Conservation (phyloP, 1,139 yeast genomes). For the Pneumocystis murina region DNA sequence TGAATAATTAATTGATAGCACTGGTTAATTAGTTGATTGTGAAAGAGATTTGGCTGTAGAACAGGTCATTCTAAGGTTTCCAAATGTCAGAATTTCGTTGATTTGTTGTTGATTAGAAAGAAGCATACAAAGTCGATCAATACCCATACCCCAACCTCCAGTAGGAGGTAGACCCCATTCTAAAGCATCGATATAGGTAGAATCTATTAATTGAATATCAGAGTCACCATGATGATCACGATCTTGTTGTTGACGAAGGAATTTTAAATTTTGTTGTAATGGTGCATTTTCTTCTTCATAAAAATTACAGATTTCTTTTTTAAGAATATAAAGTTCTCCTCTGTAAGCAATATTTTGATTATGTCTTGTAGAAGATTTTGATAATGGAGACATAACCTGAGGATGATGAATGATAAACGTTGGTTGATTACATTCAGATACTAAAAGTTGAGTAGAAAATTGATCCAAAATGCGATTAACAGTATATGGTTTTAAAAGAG, state of each 20-base stretch:
- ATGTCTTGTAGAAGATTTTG: constrained; percentile 40
- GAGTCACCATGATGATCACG: constrained; percentile 61
- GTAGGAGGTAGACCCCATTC: constrained; percentile 95
- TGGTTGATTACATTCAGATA: constrained; percentile 45
- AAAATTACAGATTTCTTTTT: constrained; percentile 78
- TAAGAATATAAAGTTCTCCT: constrained; percentile 70
- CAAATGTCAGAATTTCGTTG: constrained; percentile 70
- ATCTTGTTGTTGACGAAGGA: constrained; percentile 97
- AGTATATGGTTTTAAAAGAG: constrained; percentile 15
- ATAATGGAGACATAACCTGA: constrained; percentile 67
- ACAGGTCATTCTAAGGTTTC: constrained; percentile 21
- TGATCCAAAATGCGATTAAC: constrained; percentile 52
- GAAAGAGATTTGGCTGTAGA: neutral
- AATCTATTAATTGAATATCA: constrained; percentile 60
- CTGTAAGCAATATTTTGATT: constrained; percentile 42
- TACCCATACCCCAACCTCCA: constrained; percentile 95
- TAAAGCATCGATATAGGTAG: constrained; percentile 55
- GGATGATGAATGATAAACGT: constrained; percentile 76
- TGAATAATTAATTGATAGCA: too few species aligned
- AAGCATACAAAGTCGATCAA: constrained; percentile 77
- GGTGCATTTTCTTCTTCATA: constrained; percentile 96
- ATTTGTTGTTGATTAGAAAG: constrained; percentile 51
- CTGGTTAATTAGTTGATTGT: too few species aligned
- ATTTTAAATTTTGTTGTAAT: constrained; percentile 67
- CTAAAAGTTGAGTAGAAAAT: constrained; percentile 48